phyloP scores from a whole-genome alignment of 2,329 filamentous ascomycete genomes.

The Phaeosphaeria sp. region DNA sequence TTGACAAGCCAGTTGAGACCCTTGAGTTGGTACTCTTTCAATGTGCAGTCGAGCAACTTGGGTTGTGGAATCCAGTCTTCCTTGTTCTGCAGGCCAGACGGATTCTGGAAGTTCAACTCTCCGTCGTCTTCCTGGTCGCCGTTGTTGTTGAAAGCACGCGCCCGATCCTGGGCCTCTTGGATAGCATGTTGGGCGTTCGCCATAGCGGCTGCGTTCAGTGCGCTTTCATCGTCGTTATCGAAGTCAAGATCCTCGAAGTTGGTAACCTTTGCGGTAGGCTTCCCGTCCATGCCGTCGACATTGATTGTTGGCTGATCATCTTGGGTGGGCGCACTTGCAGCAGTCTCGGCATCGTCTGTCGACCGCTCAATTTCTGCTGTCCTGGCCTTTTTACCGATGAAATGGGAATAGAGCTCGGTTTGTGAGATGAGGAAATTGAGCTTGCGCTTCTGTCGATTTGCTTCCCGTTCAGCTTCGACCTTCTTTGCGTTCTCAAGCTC shows the following conservation, averaged over 20 bases:
- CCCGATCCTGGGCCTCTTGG: conserved; percentile 90
- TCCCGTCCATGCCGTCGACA: conserved; percentile 55
- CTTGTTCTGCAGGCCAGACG: conserved; percentile 90
- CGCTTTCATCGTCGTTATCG: conserved; percentile 89
- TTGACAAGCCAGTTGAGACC: conserved; percentile 99
- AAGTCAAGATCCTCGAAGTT: conserved; percentile 96
- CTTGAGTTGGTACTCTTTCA: conserved; percentile 99
- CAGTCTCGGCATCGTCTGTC: conserved; percentile 72
- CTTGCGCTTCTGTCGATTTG: conserved; percentile 96
- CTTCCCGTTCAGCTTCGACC: conserved; percentile 96
- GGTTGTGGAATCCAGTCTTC: conserved; percentile 82
- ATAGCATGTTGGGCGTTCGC: conserved; percentile 97
- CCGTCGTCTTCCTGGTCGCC: conserved; percentile 70
- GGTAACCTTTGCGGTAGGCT: conserved; percentile 75
- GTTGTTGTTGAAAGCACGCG: conserved; percentile 84
- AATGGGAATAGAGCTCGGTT: conserved; percentile 98
- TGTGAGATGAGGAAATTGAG: conserved; percentile 99
- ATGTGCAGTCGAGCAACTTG: conserved; percentile 87
- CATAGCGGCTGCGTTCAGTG: conserved; percentile 81
- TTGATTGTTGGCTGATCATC: conserved; percentile 54
- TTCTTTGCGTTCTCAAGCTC: conserved; percentile 96
- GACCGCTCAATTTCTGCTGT: conserved; percentile 93
- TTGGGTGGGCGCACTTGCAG: conserved; percentile 51
- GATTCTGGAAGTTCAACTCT: conserved; percentile 99
- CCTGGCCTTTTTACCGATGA: conserved; percentile 99